Base-by-base conservation (phyloP, 2,329 filamentous ascomycete genomes). In the Byssochlamys sp. region DNA sequence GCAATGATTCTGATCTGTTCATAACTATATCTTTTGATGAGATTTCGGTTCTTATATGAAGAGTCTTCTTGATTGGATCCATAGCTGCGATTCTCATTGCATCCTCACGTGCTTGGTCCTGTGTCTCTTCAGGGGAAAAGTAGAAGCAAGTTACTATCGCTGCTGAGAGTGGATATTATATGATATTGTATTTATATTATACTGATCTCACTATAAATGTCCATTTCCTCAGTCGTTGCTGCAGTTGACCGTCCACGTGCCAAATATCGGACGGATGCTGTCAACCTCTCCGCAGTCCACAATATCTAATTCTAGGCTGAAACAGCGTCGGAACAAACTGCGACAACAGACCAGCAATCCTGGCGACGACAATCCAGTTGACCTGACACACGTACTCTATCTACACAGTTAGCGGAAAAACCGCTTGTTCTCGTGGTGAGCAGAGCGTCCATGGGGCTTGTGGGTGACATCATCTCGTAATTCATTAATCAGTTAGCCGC, bases 391-490 rank as follows among this genome's bases (percentile, higher is more conserved):
- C 19, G 19, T 19, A 19, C 19, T 19, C 19, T 31, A 29, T 29
- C 7, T 29, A 31, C 7, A 10, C 5, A 45, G 7, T 3, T 45
- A 19, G 39, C 39, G n/a, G 39, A 24, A 14, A 19, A 19, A 2
- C 7, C 7, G n/a, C 39, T 19, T 45, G 39, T 45, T 45, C 39
- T 45, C 39, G 39, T 45, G 39, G 39, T 45, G 39, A 45, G 14
- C 39, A 45, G n/a, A 24, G 39, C 39, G 19, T 45, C 39, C 39
- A 45, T 14, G 14, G 35, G 35, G 35, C 14, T 39, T 50, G 54
- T 62, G 56, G 55, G 64, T 67, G 66, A 67, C 65, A 67, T 67
- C 65, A 67, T 67, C 59, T 7, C n/a, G 14, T 39, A 14, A 24
- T 14, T 14, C 5, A 5, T 14, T 39, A 39, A 39, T 39, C 35